Percentiles rank a stretch among this genome's conserved stretches.
Conservation (phyloP, 345 rosid genomes). For the Acer negundo region DNA sequence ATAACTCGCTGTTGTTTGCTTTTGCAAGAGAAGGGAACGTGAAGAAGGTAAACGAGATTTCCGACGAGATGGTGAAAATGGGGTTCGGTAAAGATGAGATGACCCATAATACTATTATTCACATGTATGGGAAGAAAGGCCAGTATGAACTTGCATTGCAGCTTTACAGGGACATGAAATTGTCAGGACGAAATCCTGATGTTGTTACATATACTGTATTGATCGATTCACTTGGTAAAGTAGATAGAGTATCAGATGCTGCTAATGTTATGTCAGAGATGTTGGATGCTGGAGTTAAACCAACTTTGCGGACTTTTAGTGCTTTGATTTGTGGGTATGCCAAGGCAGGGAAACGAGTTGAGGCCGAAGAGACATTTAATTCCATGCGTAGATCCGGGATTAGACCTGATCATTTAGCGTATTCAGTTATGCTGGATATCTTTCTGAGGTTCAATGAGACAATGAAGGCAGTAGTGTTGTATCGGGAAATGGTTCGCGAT, state of each 20-base stretch:
- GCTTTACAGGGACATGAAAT: slow-evolving; percentile 83
- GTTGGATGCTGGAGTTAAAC: slow-evolving; percentile 79
- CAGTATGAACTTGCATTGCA: slow-evolving; percentile 68
- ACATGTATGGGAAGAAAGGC: slow-evolving; percentile 96
- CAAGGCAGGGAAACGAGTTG: slow-evolving; percentile 75
- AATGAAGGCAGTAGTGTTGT: slow-evolving; percentile 61
- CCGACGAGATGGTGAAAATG: slow-evolving; percentile 70
- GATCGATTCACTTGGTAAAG: slow-evolving; percentile 94
- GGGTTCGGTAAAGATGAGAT: slow-evolving; percentile 86
- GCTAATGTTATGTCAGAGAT: slow-evolving; percentile 86
- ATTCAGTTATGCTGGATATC: slow-evolving; percentile 86
- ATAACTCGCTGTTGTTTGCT: slow-evolving; percentile 90
- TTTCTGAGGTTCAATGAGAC: slow-evolving; percentile 62
- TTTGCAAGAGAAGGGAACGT: slow-evolving; percentile 86
- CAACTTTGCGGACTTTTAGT: slow-evolving; percentile 84
- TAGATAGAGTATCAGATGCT: slow-evolving; percentile 69
- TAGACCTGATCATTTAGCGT: slow-evolving; percentile 80
- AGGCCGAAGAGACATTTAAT: slow-evolving; percentile 76
- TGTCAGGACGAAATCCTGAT: slow-evolving; percentile 73
- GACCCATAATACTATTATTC: slow-evolving; percentile 90
- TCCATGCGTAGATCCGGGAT: slow-evolving; percentile 83
- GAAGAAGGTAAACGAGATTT: slow-evolving; percentile 69
- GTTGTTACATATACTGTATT: slow-evolving; percentile 84
- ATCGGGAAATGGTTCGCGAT: slow-evolving; percentile 65
- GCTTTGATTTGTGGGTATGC: slow-evolving; percentile 97